These are phyloP conservation scores for Tolypocladium ophioglossoides DNA, from an alignment of 2,329 filamentous ascomycete species.

Conservation along the genomic window DNA sequence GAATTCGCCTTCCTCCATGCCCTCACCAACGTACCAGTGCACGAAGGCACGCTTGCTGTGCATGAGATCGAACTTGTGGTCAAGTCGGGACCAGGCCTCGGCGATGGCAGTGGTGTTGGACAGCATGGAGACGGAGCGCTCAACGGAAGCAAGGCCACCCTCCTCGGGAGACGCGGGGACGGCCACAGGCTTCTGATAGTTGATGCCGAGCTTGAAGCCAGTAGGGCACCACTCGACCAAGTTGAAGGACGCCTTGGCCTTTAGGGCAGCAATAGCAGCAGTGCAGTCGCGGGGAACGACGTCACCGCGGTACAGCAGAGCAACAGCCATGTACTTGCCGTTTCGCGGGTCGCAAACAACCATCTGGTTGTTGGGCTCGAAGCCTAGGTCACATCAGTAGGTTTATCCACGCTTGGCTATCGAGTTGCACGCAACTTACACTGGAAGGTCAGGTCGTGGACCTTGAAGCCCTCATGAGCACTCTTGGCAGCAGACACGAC, in stretches of 20 bases:
- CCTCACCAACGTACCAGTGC: constrained; percentile 77
- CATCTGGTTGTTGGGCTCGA: constrained; percentile 73
- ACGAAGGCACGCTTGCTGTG: constrained; percentile 69
- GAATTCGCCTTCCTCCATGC: constrained; percentile 90
- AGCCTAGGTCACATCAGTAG: constrained; percentile 37
- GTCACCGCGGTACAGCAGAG: constrained; percentile 61
- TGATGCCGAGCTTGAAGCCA: constrained; percentile 67
- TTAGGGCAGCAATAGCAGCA: constrained; percentile 54
- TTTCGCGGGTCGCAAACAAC: constrained; percentile 65
- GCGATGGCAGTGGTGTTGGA: constrained; percentile 68
- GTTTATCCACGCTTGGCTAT: background rate
- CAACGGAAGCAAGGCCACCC: constrained; percentile 50
- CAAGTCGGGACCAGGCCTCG: constrained; percentile 61
- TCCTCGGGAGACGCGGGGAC: constrained; percentile 43
- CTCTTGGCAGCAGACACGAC: constrained; percentile 66
- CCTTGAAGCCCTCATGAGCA: constrained; percentile 80
- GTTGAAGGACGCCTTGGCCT: constrained; percentile 64
- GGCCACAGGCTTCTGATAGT: constrained; percentile 57
- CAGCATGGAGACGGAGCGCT: constrained; percentile 58
- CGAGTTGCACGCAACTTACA: constrained; percentile 36
- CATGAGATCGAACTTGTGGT: constrained; percentile 71
- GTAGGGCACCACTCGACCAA: constrained; percentile 68
- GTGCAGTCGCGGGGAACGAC: constrained; percentile 61
- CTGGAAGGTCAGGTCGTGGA: constrained; percentile 65
- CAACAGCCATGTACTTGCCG: constrained; percentile 68